A percentile compares a stretch with the other conserved stretches of the same genome.
phyloP scores from a whole-genome alignment of 768 basidiomycete genomes.

The Mycena venus region DNA sequence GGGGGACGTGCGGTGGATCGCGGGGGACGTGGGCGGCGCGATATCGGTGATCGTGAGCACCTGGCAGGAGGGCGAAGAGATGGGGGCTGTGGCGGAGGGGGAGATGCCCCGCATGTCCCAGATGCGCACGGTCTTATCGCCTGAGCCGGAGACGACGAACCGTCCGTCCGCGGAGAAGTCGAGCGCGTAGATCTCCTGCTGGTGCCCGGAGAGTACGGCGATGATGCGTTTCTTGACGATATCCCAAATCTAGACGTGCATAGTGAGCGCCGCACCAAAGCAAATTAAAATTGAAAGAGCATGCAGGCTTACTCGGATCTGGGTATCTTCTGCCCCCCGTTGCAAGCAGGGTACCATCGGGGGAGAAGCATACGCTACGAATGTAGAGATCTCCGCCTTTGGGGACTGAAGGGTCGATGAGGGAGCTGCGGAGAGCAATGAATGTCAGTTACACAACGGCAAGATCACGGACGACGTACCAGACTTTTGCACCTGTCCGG shows the following conservation, averaged over 20 bases:
- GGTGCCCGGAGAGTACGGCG: constrained; percentile 80
- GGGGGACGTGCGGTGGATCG: constrained; percentile 24
- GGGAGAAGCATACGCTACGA: constrained; percentile 87
- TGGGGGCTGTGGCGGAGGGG: constrained; percentile 16
- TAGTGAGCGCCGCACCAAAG: background rate
- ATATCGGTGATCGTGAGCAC: constrained; percentile 31
- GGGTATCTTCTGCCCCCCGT: constrained; percentile 88
- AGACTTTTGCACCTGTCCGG: constrained; percentile 78
- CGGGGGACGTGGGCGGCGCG: constrained; percentile 48
- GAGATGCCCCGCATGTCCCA: constrained; percentile 40
- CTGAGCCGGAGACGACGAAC: constrained; percentile 83
- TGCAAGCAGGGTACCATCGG: constrained; percentile 83
- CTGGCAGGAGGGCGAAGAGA: constrained; percentile 69
- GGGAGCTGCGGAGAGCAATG: constrained; percentile 5
- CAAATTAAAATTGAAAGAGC: constrained; percentile 46
- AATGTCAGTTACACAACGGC: constrained; percentile 58
- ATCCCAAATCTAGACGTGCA: constrained; percentile 78
- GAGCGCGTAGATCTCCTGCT: constrained; percentile 87
- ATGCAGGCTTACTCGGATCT: constrained; percentile 75
- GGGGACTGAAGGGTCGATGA: constrained; percentile 36
- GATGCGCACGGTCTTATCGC: constrained; percentile 55
- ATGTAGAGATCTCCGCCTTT: constrained; percentile 63
- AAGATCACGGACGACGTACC: constrained; percentile 68
- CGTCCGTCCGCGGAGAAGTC: constrained; percentile 83
- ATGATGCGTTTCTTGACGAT: constrained; percentile 77